A percentile compares a stretch with the other conserved stretches of the same genome.
Conservation (phyloP, 208 protist genomes). For the Naegleria gruberi region DNA sequence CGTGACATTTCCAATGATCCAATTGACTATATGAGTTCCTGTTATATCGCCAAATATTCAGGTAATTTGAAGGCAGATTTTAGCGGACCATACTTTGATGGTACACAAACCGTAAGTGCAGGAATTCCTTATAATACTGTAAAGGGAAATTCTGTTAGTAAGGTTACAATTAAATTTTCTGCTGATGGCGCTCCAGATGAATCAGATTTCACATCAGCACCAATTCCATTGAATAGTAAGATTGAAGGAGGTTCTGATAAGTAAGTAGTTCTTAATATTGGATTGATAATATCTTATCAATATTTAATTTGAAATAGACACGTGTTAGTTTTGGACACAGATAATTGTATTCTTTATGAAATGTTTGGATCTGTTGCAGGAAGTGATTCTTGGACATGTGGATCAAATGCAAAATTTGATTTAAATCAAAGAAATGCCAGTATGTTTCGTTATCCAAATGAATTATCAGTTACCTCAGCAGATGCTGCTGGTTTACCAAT, state of each 20-base stretch:
- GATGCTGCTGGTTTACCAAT: background rate
- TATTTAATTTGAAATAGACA: background rate
- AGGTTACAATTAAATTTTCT: background rate
- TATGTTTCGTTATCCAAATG: background rate
- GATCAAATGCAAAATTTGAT: background rate
- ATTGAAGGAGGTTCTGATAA: too few species aligned
- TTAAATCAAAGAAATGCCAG: background rate
- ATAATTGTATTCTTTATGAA: background rate
- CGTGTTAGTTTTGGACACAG: background rate
- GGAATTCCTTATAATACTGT: background rate
- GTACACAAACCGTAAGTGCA: background rate
- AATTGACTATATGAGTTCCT: background rate
- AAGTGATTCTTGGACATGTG: background rate
- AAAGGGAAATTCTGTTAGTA: background rate
- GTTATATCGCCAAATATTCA: background rate
- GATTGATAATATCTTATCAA: too few species aligned
- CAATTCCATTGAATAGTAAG: background rate
- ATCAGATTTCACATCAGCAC: background rate
- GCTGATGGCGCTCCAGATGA: background rate
- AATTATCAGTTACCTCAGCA: background rate
- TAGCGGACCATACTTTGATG: background rate
- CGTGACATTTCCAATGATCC: background rate
- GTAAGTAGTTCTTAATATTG: too few species aligned
- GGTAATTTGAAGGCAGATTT: background rate
- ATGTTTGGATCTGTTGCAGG: background rate